Conservation (phyloP, 768 basidiomycete species). For the Boletus vinaceobasis region DNA sequence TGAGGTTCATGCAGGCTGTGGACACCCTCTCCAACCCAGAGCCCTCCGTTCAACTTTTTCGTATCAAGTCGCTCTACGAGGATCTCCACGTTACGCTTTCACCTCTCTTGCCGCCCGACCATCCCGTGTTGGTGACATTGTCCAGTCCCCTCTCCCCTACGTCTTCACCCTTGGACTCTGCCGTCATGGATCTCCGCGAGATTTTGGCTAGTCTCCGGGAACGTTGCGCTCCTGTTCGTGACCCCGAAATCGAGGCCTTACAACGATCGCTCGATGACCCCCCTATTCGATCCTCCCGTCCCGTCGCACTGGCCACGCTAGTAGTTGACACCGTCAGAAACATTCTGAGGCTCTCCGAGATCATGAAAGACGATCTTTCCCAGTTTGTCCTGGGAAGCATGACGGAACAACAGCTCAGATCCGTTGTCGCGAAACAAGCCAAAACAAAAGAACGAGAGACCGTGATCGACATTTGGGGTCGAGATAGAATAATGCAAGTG, state of each 20-base stretch:
- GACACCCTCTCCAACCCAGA: conserved; percentile 53
- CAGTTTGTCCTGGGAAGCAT: conserved; percentile 62
- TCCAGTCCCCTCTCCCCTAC: conserved; percentile 64
- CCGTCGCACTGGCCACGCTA: conserved; percentile 40
- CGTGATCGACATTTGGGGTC: conserved; percentile 50
- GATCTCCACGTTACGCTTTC: conserved; percentile 50
- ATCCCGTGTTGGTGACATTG: conserved; percentile 49
- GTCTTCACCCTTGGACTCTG: conserved; percentile 60
- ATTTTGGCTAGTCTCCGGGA: conserved; percentile 48
- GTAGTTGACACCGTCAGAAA: conserved; percentile 47
- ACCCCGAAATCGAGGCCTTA: conserved; percentile 48
- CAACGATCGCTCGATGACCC: conserved; percentile 34
- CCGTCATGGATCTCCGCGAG: conserved; percentile 52
- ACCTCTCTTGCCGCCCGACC: conserved; percentile 56
- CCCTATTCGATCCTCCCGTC: conserved; percentile 22
- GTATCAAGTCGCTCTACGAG: conserved; percentile 53
- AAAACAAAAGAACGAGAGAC: conserved; percentile 51
- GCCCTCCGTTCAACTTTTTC: conserved; percentile 56
- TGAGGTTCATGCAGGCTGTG: conserved; percentile 45
- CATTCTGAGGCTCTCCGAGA: conserved; percentile 50
- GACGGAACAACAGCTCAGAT: conserved; percentile 57
- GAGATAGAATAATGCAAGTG: conserved; percentile 18
- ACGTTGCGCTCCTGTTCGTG: conserved; percentile 68
- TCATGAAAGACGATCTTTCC: conserved; percentile 70
- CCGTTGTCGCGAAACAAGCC: conserved; percentile 51